phyloP scores from a whole-genome alignment of 2,329 filamentous ascomycete species.

The Diaporthe sp. region DNA sequence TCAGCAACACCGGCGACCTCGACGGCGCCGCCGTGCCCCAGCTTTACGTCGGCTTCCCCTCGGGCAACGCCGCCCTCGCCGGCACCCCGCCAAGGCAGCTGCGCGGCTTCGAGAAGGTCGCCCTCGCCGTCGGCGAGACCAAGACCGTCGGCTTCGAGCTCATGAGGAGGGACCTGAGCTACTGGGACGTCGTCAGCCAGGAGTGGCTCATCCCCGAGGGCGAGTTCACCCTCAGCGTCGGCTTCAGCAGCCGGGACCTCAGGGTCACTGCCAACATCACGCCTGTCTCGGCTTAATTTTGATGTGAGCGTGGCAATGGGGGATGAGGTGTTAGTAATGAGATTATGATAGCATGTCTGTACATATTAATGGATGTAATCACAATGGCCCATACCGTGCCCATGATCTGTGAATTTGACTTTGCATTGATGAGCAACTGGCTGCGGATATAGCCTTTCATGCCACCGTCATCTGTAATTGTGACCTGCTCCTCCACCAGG shows the following conservation, averaged over 20 bases:
- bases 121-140: constrained; percentile 55
- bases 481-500: accelerated
- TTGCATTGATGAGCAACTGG: too few relatives aligned
- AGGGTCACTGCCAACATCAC: constrained; percentile 29
- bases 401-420: not conserved
- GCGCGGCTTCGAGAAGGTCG: constrained; percentile 65
- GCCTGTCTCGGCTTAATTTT: constrained; percentile 30
- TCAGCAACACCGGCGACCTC: constrained; percentile 65
- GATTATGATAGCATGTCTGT: constrained; percentile 14
- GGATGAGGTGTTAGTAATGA: constrained; percentile 1
- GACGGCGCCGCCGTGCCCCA: constrained; percentile 69
- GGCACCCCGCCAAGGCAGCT: constrained; percentile 63
- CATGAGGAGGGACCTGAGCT: constrained; percentile 61
- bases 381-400: not conserved
- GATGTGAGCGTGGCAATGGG: not conserved
- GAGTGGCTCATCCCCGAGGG: constrained; percentile 54
- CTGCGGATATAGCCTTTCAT: too few relatives aligned
- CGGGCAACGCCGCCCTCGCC: constrained; percentile 48
- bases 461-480: too few relatives aligned
- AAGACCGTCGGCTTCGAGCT: constrained; percentile 58
- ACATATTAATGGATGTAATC: constrained; percentile 24
- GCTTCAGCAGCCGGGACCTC: constrained; percentile 47
- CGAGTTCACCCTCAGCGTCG: constrained; percentile 48
- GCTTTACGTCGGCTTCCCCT: constrained; percentile 67
- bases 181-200: constrained; percentile 60